Evolutionary conservation across 1,284 basidiomycete species (phyloP).

Genomic region (Ustilago trichophora): DNA sequence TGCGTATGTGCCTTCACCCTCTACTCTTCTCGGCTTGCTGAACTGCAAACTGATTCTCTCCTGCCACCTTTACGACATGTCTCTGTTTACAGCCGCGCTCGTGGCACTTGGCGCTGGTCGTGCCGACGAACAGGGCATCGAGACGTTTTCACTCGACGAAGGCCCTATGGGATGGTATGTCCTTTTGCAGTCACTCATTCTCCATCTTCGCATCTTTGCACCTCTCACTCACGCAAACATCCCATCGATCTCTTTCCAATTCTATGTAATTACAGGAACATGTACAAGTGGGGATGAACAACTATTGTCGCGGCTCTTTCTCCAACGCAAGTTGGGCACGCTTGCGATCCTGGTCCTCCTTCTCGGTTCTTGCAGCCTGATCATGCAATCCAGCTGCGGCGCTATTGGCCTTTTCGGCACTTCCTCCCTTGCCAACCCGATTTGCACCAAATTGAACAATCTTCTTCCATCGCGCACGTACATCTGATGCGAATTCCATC

Average conservation of each 20-base stretch:
- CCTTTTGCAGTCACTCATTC: too few relatives aligned
- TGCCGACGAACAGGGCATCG: conserved; percentile 34
- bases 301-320: conserved; percentile 7
- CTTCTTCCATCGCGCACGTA: conserved; percentile 41
- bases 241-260: not conserved
- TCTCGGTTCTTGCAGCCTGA: conserved; percentile 33
- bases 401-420: conserved; percentile 41
- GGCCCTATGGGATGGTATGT: conserved; percentile 50
- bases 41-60: not conserved
- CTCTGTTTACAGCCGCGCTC: conserved; percentile 19
- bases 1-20: conserved; percentile 27
- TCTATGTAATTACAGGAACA: conserved; percentile 48
- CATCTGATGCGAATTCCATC: conserved; percentile 58
- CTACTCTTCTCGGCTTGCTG: not conserved
- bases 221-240: not conserved
- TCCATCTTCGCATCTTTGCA: not conserved
- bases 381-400: conserved; percentile 50
- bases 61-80: conserved; percentile 1
- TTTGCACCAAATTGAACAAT: conserved; percentile 43
- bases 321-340: conserved; percentile 31
- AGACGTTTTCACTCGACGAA: conserved; percentile 32
- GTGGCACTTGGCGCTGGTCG: conserved; percentile 39
- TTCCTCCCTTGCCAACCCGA: conserved; percentile 31
- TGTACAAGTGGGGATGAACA: conserved; percentile 51
- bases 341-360: conserved; percentile 42